A percentile compares a stretch with the other conserved stretches of the same genome.
Evolutionary conservation across 495 filamentous ascomycete genomes (phyloP).

Genomic region (Symbiotaphrina buchneri): DNA sequence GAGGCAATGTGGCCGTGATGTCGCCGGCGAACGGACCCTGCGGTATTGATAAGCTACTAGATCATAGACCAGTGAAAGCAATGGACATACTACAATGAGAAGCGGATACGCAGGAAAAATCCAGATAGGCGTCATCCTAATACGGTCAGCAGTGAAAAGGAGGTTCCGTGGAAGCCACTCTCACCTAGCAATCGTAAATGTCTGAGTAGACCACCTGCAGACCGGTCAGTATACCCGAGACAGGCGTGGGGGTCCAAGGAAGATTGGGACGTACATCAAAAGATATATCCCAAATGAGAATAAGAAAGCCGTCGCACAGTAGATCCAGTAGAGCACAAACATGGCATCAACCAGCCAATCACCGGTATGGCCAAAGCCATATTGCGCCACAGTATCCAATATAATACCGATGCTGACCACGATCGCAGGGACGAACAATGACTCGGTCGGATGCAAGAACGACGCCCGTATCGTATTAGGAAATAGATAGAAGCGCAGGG

Average conservation of each 20-base stretch:
- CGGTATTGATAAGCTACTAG: too few relatives aligned
- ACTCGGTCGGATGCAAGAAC: slow-evolving; percentile 58
- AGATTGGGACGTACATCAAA: slow-evolving; percentile 22
- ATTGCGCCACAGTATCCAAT: slow-evolving; percentile 58
- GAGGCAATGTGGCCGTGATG: slow-evolving; percentile 23
- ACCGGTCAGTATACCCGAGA: slow-evolving; percentile 2
- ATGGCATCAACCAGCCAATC: slow-evolving; percentile 43
- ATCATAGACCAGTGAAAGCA: too few relatives aligned
- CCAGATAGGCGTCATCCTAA: slow-evolving; percentile 80
- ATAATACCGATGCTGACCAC: slow-evolving; percentile 55
- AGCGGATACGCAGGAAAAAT: slow-evolving; percentile 81
- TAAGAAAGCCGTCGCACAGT: slow-evolving; percentile 36
- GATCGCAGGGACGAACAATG: slow-evolving; percentile 53
- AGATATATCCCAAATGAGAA: slow-evolving; percentile 51
- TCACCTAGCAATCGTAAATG: slow-evolving; percentile 54
- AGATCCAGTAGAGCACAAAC: slow-evolving; percentile 50
- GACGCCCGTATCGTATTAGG: slow-evolving; percentile 50
- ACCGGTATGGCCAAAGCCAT: slow-evolving; percentile 42
- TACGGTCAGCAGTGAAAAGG: too few relatives aligned
- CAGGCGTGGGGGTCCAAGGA: slow-evolving; percentile 1
- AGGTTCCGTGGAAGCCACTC: too few relatives aligned
- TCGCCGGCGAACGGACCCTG: slow-evolving; percentile 51
- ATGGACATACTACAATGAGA: too few relatives aligned
- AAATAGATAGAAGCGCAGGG: slow-evolving; percentile 43
- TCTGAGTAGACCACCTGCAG: slow-evolving; percentile 39